Conservation (phyloP, 176 grass and related monocot species). For the Triticum urartu region DNA sequence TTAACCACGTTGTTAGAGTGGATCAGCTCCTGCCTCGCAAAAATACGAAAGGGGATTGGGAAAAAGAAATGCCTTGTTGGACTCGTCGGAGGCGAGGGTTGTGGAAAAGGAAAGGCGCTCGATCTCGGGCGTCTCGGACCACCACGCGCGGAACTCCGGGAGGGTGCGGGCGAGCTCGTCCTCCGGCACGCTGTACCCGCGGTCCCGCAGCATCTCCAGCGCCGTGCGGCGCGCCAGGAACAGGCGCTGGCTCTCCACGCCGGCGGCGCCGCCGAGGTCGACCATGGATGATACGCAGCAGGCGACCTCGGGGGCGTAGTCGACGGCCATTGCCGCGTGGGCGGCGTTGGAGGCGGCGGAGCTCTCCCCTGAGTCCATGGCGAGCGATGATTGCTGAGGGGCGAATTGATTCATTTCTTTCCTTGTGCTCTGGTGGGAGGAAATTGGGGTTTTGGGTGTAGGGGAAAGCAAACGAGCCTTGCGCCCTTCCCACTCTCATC, state of each 20-base stretch:
- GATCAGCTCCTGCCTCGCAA: neutral
- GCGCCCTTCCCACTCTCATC: too few relatives aligned
- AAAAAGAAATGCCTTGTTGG: conserved; percentile 46
- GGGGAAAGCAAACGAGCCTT: too few relatives aligned
- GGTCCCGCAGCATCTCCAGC: conserved; percentile 90
- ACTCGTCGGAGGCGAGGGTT: conserved; percentile 46
- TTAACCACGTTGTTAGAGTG: conserved; percentile 19
- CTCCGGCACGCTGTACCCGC: conserved; percentile 55
- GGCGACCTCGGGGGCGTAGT: neutral
- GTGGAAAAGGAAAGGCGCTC: conserved; percentile 59
- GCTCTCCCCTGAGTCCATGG: conserved; percentile 30
- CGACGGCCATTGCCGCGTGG: neutral
- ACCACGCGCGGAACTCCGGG: conserved; percentile 76
- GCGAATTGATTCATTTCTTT: conserved; percentile 6
- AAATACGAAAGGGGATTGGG: neutral
- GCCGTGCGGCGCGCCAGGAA: conserved; percentile 86
- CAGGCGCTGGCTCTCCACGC: conserved; percentile 72
- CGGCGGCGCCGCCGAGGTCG: conserved; percentile 42
- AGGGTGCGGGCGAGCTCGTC: conserved; percentile 56
- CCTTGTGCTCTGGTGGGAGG: neutral
- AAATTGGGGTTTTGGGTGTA: neutral
- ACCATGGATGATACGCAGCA: conserved; percentile 62
- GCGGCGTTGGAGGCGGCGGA: neutral
- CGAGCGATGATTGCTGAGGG: conserved; percentile 2
- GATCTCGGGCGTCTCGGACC: conserved; percentile 38